These are phyloP conservation scores for Hypoxylon crocopeplum DNA, from an alignment of 495 filamentous ascomycete species.

Conservation along the genomic window DNA sequence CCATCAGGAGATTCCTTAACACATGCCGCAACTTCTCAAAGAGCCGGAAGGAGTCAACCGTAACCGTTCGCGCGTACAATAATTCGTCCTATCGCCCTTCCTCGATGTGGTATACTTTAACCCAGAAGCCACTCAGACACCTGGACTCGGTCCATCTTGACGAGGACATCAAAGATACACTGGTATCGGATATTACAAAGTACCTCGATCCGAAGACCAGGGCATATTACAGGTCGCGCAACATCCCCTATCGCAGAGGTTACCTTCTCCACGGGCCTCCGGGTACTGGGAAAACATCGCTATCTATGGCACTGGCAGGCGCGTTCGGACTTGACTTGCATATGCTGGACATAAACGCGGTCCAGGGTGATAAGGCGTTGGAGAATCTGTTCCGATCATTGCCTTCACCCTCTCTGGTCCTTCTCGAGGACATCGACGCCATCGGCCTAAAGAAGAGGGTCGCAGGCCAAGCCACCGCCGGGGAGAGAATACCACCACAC, in stretches of 20 bases:
- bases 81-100: neutral
- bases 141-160: neutral
- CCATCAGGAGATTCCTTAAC: neutral
- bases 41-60: neutral
- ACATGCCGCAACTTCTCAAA: neutral
- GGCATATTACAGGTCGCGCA: neutral
- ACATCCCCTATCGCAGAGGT: neutral
- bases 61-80: neutral
- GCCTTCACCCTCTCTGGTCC: neutral
- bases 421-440: neutral
- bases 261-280: neutral
- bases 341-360: neutral
- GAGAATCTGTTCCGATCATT: neutral
- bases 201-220: neutral
- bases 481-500: too few species aligned
- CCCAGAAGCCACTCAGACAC: neutral
- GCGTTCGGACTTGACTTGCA: neutral
- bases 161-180: neutral
- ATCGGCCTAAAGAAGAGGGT: neutral
- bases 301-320: neutral
- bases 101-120: neutral
- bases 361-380: neutral
- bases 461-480: neutral
- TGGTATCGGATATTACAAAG: neutral
- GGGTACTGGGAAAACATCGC: neutral